Percentiles rank a stretch among this genome's conserved stretches.
phyloP scores from a whole-genome alignment of 2,329 filamentous ascomycete genomes.

The Dryadomyces quercivorus region DNA sequence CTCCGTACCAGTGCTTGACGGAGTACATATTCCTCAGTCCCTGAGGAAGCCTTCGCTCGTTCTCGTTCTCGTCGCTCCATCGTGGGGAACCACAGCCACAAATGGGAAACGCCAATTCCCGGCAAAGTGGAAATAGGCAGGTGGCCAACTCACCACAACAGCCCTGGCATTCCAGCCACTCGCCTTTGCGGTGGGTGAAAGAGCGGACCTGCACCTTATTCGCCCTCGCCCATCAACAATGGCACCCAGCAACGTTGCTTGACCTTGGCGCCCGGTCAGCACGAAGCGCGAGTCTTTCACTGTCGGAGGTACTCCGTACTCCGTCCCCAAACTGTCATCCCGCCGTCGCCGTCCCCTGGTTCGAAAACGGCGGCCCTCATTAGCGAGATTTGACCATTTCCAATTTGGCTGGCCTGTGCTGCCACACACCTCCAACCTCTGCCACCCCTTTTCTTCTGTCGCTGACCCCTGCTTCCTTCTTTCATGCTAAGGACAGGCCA shows the following conservation, averaged over 20 bases:
- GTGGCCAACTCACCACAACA: not conserved
- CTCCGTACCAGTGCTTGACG: no score
- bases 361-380: not conserved
- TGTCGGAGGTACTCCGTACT: not conserved
- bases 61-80: no score
- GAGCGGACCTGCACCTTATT: not conserved
- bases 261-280: no score
- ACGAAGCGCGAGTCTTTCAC: no score
- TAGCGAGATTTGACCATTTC: constrained; percentile 1
- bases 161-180: not conserved
- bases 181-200: no score
- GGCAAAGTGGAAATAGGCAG: no score
- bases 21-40: no score
- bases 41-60: no score
- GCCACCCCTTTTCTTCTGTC: not conserved
- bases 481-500: constrained; percentile 4
- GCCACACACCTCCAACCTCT: not conserved
- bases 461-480: not conserved
- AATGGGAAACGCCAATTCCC: no score
- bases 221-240: not conserved
- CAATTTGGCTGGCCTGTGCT: not conserved
- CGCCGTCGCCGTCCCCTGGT: not conserved
- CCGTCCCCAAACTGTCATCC: not conserved
- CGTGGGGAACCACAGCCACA: no score
- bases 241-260: not conserved